Evolutionary conservation across 805 yeast species (phyloP), one percentile per base, ranked within the genome.

Genomic region (Pichia eremophila): DNA sequence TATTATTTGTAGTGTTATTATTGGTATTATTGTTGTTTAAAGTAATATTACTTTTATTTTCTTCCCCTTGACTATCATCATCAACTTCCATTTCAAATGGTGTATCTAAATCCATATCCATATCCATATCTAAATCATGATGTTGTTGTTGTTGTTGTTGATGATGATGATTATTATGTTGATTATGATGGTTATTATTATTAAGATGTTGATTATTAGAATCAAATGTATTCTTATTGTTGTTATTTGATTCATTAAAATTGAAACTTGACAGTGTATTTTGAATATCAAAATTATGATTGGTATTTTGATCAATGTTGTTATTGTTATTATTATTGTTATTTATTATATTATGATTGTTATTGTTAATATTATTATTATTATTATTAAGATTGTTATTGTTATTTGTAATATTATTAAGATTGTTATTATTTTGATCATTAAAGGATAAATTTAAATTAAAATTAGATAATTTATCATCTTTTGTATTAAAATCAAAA

Each of bases 41-140:
- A 17, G 8, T 3, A 15, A n/a, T 17, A 18, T 18, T 40, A 18
- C 12, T n/a, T 15, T 10, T 27, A 19, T 18, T 28, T 5, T 40
- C 10, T 6, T 28, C 15, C n/a, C n/a, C 28, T 10, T 25, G 9
- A 22, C 17, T 39, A 17, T 35, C 61, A 29, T 53, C 58, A 46
- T 60, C 65, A 44, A 60, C 65, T 50, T 66, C 70, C 69, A 66
- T 65, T 28, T 62, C 60, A 46, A 66, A 64, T 48, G 62, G 68
- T 3, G 54, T 49, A 36, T 52, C 54, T 37, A 18, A 40, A 28
- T 43, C 47, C 41, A 45, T 41, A 39, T 47, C 57, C 40, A 41
- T 41, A 15, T 47, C 49, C 22, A 42, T 43, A 46, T 42, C 45
- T 15, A 34, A 40, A 29, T 40, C 39, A 32, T 44, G 39, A 42